phyloP scores from a whole-genome alignment of 805 yeast species.

The Metschnikowia orientalis region DNA sequence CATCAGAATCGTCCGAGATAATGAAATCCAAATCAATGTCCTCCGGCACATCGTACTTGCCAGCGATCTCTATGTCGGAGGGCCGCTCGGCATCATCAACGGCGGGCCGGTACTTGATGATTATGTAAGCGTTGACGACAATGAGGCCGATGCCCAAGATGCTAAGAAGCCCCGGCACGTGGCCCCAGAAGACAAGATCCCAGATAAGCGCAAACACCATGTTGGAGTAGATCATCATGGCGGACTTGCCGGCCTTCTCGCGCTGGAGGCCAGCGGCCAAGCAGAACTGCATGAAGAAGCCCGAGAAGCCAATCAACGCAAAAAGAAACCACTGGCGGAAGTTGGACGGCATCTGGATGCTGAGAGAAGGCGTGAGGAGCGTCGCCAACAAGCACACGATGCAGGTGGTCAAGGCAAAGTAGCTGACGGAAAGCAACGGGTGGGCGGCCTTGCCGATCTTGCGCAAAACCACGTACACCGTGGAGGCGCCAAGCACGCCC shows the following conservation, averaged over 20 bases:
- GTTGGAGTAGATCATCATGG: conserved; percentile 71
- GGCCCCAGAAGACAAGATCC: conserved; percentile 70
- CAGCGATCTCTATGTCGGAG: conserved; percentile 7
- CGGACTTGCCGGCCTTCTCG: conserved; percentile 71
- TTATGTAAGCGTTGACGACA: conserved; percentile 57
- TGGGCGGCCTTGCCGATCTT: conserved; percentile 76
- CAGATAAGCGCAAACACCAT: conserved; percentile 73
- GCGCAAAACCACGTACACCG: conserved; percentile 66
- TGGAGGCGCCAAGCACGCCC: conserved; percentile 67
- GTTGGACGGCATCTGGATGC: conserved; percentile 60
- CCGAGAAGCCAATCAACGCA: conserved; percentile 61
- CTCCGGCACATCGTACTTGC: conserved; percentile 15
- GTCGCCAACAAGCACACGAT: conserved; percentile 52
- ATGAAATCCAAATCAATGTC: conserved; percentile 17
- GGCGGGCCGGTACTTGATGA: conserved; percentile 48
- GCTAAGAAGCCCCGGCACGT: conserved; percentile 66
- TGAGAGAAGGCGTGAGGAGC: conserved; percentile 50
- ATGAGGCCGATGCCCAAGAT: conserved; percentile 67
- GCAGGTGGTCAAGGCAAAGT: conserved; percentile 61
- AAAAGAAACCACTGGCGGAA: conserved; percentile 63
- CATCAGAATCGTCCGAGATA: conserved; percentile 16
- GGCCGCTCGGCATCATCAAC: conserved; percentile 5
- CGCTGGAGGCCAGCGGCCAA: conserved; percentile 80
- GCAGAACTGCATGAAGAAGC: conserved; percentile 77
- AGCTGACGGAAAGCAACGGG: conserved; percentile 73